Conservation (phyloP, 768 basidiomycete genomes). For the Leccinellum luteum region DNA sequence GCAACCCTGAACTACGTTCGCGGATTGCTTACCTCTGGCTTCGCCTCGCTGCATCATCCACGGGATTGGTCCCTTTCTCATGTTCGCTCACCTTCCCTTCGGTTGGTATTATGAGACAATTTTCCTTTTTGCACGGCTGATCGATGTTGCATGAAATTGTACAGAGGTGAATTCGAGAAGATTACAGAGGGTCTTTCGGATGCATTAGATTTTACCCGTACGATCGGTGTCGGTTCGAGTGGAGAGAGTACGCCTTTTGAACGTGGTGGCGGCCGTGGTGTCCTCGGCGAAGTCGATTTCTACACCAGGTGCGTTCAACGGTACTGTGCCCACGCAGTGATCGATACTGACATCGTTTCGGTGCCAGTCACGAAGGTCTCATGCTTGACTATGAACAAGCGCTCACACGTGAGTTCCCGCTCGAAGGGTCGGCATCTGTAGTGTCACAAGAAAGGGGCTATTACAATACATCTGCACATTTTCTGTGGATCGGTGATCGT, state of each 20-base stretch:
- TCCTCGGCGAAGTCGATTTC: slow-evolving; percentile 87
- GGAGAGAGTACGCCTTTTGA: slow-evolving; percentile 53
- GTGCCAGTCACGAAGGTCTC: slow-evolving; percentile 80
- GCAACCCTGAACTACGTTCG: slow-evolving; percentile 93
- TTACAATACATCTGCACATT: slow-evolving; percentile 93
- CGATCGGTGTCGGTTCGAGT: slow-evolving; percentile 72
- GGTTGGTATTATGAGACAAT: slow-evolving; percentile 39
- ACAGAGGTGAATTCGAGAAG: slow-evolving; percentile 76
- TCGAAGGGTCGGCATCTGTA: slow-evolving; percentile 28
- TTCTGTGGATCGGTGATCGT: slow-evolving; percentile 96
- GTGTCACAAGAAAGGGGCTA: slow-evolving; percentile 38
- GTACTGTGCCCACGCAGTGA: not conserved
- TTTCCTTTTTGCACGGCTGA: slow-evolving; percentile 10
- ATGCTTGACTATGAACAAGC: slow-evolving; percentile 93
- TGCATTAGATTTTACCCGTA: slow-evolving; percentile 89
- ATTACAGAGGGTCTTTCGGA: slow-evolving; percentile 85
- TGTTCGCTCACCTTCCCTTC: slow-evolving; percentile 78
- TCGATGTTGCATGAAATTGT: slow-evolving; percentile 6
- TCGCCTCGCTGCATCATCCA: slow-evolving; percentile 90
- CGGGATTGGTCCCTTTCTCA: slow-evolving; percentile 90
- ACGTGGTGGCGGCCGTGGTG: slow-evolving; percentile 64
- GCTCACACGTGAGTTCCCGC: slow-evolving; percentile 69
- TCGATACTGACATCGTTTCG: not conserved
- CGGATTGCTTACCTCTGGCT: slow-evolving; percentile 84
- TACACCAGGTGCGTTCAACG: slow-evolving; percentile 69